Percentiles rank a stretch among this genome's conserved stretches.
Evolutionary conservation across 1,139 yeast genomes (phyloP).

Genomic region (Hansenula sp.): DNA sequence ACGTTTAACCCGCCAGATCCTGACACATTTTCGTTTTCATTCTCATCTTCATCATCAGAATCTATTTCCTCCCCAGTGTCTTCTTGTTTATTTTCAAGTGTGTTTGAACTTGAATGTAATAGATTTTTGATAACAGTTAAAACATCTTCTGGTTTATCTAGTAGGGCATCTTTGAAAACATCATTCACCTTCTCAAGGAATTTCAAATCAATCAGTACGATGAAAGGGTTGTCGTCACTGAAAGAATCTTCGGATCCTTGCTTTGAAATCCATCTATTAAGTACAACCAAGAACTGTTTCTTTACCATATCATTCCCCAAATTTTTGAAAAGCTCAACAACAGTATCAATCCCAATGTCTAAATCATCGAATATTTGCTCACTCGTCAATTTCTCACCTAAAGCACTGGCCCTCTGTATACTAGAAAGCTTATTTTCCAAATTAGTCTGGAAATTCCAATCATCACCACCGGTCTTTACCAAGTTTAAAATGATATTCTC

Average conservation of each 20-base stretch:
- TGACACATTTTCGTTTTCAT: slow-evolving; percentile 37
- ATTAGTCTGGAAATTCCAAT: slow-evolving; percentile 44
- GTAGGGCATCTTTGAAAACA: slow-evolving; percentile 55
- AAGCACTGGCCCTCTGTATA: slow-evolving; percentile 30
- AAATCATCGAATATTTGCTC: slow-evolving; percentile 40
- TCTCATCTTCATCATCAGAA: slow-evolving; percentile 39
- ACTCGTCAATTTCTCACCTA: slow-evolving; percentile 16
- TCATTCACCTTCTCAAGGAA: slow-evolving; percentile 62
- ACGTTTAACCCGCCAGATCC: slow-evolving; percentile 19
- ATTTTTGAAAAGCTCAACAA: slow-evolving; percentile 44
- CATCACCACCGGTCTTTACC: slow-evolving; percentile 38
- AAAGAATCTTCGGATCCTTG: slow-evolving; percentile 12
- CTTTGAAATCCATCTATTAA: slow-evolving; percentile 57
- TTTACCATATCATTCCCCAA: slow-evolving; percentile 48
- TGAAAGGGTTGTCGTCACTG: slow-evolving; percentile 45
- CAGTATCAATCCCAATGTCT: slow-evolving; percentile 47
- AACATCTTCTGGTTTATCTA: slow-evolving; percentile 60
- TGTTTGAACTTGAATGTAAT: slow-evolving; percentile 27
- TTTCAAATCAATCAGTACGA: slow-evolving; percentile 57
- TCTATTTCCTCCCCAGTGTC: slow-evolving; percentile 26
- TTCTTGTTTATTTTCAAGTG: slow-evolving; percentile 20
- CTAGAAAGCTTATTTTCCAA: slow-evolving; percentile 51
- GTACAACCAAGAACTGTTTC: slow-evolving; percentile 44
- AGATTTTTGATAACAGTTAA: slow-evolving; percentile 52
- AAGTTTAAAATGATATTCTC: slow-evolving; percentile 41